Evolutionary conservation across 2,329 filamentous ascomycete species (phyloP).

Genomic region (Chaetoscypha palmicola): DNA sequence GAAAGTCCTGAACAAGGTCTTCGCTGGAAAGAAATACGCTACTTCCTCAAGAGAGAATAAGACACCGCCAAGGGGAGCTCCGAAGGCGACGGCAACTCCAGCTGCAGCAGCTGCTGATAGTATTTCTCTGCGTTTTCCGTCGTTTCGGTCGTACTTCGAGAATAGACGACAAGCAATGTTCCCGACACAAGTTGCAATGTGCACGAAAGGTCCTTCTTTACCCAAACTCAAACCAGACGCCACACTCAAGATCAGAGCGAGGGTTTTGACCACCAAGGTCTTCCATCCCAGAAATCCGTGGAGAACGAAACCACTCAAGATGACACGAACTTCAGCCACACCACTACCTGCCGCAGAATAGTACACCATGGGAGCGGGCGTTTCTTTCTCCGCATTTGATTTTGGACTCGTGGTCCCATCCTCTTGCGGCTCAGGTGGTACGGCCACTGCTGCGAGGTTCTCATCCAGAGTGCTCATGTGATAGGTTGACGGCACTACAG

Average conservation of each 20-base stretch:
- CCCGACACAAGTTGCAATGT: slow-evolving; percentile 90
- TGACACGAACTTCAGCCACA: slow-evolving; percentile 94
- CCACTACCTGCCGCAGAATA: slow-evolving; percentile 95
- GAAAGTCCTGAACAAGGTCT: slow-evolving; percentile 94
- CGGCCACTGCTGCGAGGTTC: slow-evolving; percentile 67
- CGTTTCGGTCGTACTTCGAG: slow-evolving; percentile 86
- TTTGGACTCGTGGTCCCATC: slow-evolving; percentile 39
- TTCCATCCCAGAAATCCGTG: slow-evolving; percentile 90
- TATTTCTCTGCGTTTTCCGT: slow-evolving; percentile 87
- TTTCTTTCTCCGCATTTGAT: slow-evolving; percentile 31
- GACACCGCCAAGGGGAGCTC: slow-evolving; percentile 82
- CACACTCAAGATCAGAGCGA: slow-evolving; percentile 79
- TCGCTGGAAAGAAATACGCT: slow-evolving; percentile 93
- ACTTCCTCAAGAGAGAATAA: slow-evolving; percentile 94
- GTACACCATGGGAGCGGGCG: slow-evolving; percentile 70
- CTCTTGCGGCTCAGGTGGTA: slow-evolving; percentile 35
- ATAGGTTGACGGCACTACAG: slow-evolving; percentile 82
- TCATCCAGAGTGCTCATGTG: slow-evolving; percentile 86
- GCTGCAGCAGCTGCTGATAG: slow-evolving; percentile 88
- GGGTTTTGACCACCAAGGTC: slow-evolving; percentile 78
- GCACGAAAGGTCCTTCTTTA: slow-evolving; percentile 92
- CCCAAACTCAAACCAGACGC: slow-evolving; percentile 88
- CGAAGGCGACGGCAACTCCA: slow-evolving; percentile 90
- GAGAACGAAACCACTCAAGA: slow-evolving; percentile 93
- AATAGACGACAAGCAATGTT: slow-evolving; percentile 96